A percentile compares a stretch with the other conserved stretches of the same genome.
These are phyloP conservation scores for Glonium stellatum DNA, from an alignment of 495 filamentous ascomycete species.

Conservation along the genomic window DNA sequence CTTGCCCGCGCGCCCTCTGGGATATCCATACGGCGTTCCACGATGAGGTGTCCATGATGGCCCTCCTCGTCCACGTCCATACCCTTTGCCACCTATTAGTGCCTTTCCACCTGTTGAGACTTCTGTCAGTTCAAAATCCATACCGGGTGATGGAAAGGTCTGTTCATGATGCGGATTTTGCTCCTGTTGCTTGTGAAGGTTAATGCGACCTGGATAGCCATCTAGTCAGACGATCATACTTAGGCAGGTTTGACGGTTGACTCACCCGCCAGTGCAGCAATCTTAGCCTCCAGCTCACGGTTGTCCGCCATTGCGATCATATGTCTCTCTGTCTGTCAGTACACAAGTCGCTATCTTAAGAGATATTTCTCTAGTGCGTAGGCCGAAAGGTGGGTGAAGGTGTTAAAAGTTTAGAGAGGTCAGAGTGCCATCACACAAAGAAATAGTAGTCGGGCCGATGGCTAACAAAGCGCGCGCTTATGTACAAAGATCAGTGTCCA, in stretches of 20 bases:
- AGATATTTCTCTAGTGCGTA: not conserved
- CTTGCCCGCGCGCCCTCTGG: constrained; percentile 4
- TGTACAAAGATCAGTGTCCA: no score
- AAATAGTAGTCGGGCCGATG: no score
- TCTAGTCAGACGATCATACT: not conserved
- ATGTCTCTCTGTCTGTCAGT: not conserved
- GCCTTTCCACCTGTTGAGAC: not conserved
- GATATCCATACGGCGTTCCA: constrained; percentile 25
- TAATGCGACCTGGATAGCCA: constrained; percentile 9
- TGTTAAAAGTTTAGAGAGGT: not conserved
- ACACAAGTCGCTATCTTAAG: not conserved
- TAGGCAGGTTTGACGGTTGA: not conserved
- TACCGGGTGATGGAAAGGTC: not conserved
- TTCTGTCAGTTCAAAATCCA: not conserved
- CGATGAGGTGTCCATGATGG: constrained; percentile 18
- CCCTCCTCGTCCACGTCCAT: constrained; percentile 1
- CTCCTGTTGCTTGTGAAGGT: constrained; percentile 8
- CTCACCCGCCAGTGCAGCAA: constrained; percentile 9
- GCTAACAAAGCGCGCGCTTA: no score
- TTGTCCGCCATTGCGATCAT: constrained; percentile 1
- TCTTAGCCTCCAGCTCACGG: constrained; percentile 10
- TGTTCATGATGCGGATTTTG: not conserved
- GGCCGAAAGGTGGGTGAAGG: not conserved
- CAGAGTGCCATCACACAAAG: no score
- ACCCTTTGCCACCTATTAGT: not conserved